phyloP scores from a whole-genome alignment of 169 alveolate genomes.

The Condylostoma magnum region DNA sequence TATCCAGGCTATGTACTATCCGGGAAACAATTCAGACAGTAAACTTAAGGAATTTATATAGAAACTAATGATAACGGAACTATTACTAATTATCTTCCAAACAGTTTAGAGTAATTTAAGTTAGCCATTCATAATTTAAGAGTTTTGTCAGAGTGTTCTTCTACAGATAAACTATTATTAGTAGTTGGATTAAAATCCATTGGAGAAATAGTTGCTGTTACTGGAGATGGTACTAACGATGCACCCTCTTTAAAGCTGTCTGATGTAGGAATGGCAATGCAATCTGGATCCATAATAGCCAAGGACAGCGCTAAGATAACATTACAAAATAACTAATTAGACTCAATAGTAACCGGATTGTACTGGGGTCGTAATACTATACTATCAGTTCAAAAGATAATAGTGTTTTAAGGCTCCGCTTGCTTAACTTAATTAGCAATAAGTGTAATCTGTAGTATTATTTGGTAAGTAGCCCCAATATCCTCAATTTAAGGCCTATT shows the following conservation, averaged over 20 bases:
- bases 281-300: constrained; percentile 81
- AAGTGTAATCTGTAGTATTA: too few species aligned
- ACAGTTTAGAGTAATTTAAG: constrained; percentile 50
- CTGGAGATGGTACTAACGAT: constrained; percentile 93
- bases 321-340: constrained; percentile 74
- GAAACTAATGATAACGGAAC: constrained; percentile 31
- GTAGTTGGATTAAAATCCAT: constrained; percentile 84
- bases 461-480: too few species aligned
- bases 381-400: too few species aligned
- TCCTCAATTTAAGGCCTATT: too few species aligned
- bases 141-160: constrained; percentile 65
- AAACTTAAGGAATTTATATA: constrained; percentile 44
- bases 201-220: constrained; percentile 87
- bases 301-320: constrained; percentile 80
- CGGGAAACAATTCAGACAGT: constrained; percentile 50
- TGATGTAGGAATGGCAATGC: constrained; percentile 72
- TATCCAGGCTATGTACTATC: constrained; percentile 35
- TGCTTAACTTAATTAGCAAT: too few species aligned
- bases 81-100: constrained; percentile 39
- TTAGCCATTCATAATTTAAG: constrained; percentile 38
- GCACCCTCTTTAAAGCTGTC: constrained; percentile 90
- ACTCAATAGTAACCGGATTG: constrained; percentile 74
- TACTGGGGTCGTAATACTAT: constrained; percentile 82
- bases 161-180: constrained; percentile 65
- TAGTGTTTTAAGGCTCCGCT: too few species aligned